Percentiles rank a stretch among this genome's conserved stretches.
These are phyloP conservation scores for Plectranthus barbatus DNA, from an alignment of 257 asterid species.

Conservation along the genomic window DNA sequence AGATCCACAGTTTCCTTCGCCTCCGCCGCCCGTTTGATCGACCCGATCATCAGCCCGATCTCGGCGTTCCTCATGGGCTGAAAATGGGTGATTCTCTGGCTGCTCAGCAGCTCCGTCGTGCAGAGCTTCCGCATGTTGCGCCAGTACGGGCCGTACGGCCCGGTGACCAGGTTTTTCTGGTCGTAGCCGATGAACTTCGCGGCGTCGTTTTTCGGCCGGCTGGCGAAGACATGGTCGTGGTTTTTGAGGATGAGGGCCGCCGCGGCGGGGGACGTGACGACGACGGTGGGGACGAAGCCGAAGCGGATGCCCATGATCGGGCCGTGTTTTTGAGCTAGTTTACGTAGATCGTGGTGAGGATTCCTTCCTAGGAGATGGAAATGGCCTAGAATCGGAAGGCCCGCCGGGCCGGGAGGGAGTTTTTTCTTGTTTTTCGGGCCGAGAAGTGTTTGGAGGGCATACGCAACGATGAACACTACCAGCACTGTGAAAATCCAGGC, in stretches of 20 bases:
- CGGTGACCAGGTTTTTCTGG: slow-evolving; percentile 8
- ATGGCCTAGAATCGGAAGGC: slow-evolving; percentile 25
- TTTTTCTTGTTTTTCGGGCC: no score
- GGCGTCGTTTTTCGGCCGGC: slow-evolving; percentile 10
- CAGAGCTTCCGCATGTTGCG: slow-evolving; percentile 25
- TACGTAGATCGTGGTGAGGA: slow-evolving; percentile 20
- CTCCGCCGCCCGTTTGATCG: no score
- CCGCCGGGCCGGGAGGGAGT: slow-evolving; percentile 17
- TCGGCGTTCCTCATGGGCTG: no score
- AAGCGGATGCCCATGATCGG: slow-evolving; percentile 18
- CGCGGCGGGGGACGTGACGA: slow-evolving; percentile 26
- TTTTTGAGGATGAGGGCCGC: slow-evolving; percentile 28
- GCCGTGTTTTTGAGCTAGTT: slow-evolving; percentile 16
- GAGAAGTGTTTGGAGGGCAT: no score
- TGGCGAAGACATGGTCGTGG: slow-evolving; percentile 16
- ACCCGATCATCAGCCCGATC: no score
- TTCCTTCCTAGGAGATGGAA: slow-evolving; percentile 16
- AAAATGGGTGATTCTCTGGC: no score
- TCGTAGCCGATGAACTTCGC: slow-evolving; percentile 9
- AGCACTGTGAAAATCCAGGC: no score
- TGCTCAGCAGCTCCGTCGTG: slow-evolving; percentile 20
- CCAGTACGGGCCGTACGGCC: slow-evolving; percentile 25
- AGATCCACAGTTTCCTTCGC: no score
- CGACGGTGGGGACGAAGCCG: slow-evolving; percentile 16
- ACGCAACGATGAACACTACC: no score